Conservation (phyloP, 2,329 filamentous ascomycete species). For the Septoria petroselini region DNA sequence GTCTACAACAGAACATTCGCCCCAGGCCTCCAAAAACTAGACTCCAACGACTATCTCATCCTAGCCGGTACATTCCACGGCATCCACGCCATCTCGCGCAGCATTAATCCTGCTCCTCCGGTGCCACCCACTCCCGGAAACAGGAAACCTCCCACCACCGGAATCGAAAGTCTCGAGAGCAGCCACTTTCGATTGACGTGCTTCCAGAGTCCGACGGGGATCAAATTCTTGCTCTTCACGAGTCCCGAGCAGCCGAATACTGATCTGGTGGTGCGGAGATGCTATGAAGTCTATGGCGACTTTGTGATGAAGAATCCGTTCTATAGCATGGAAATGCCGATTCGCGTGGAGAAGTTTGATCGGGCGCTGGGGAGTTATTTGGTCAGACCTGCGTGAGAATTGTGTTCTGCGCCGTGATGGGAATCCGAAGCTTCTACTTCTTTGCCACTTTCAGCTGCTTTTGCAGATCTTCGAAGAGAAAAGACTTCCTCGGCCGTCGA, state of each 20-base stretch:
- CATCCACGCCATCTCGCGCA: conserved; percentile 63
- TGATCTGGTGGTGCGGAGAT: conserved; percentile 74
- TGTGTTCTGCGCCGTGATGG: too few species aligned
- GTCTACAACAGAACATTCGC: conserved; percentile 96
- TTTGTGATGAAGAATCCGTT: conserved; percentile 99
- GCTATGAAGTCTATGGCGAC: conserved; percentile 94
- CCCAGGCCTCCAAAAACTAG: conserved; percentile 79
- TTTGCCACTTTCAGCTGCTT: too few species aligned
- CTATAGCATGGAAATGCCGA: conserved; percentile 95
- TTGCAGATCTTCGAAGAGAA: too few species aligned
- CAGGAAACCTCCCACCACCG: conserved; percentile 60
- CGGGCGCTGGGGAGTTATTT: conserved; percentile 50
- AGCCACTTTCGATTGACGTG: conserved; percentile 94
- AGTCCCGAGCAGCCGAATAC: conserved; percentile 84
- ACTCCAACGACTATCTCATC: conserved; percentile 93
- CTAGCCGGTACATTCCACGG: conserved; percentile 95
- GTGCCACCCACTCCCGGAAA: conserved; percentile 32
- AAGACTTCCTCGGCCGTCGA: too few species aligned
- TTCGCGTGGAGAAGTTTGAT: conserved; percentile 93
- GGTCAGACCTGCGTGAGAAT: conserved; percentile 32
- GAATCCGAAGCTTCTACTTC: too few species aligned
- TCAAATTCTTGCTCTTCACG: conserved; percentile 93
- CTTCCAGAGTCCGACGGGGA: conserved; percentile 90
- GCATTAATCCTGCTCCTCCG: conserved; percentile 45
- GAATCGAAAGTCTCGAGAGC: conserved; percentile 88